phyloP scores from a whole-genome alignment of 768 basidiomycete species.

The Vishniacozyma victoriae region DNA sequence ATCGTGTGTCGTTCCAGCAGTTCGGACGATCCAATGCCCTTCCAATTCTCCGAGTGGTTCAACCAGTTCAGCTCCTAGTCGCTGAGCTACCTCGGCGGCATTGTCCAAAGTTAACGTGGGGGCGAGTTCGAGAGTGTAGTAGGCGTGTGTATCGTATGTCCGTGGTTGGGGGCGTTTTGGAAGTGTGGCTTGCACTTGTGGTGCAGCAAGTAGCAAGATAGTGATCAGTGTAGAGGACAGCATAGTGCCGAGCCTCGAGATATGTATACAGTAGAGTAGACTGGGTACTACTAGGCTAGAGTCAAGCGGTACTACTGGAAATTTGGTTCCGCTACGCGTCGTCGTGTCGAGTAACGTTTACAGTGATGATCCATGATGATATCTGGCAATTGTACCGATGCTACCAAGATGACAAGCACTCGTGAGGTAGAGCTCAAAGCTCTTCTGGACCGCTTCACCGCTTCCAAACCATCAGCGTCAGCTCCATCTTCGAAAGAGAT shows the following conservation, averaged over 20 bases:
- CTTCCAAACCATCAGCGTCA: not conserved
- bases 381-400: too few species aligned
- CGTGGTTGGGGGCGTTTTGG: slow-evolving; percentile 27
- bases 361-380: too few species aligned
- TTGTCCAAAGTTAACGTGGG: slow-evolving; percentile 53
- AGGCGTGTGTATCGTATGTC: slow-evolving; percentile 55
- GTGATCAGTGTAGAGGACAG: slow-evolving; percentile 6
- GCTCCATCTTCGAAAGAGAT: slow-evolving; percentile 5
- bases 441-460: slow-evolving; percentile 11
- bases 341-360: too few species aligned
- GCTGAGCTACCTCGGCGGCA: slow-evolving; percentile 57
- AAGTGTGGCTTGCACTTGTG: slow-evolving; percentile 3
- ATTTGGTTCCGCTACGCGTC: not conserved
- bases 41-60: slow-evolving; percentile 77
- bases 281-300: too few species aligned
- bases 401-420: too few species aligned
- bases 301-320: not conserved
- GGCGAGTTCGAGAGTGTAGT: slow-evolving; percentile 59
- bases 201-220: slow-evolving; percentile 3
- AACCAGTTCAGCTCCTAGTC: slow-evolving; percentile 74
- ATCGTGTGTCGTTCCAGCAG: slow-evolving; percentile 16
- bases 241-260: slow-evolving; percentile 1
- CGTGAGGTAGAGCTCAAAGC: slow-evolving; percentile 5
- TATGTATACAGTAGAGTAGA: too few species aligned
- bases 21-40: slow-evolving; percentile 76